A percentile compares a stretch with the other conserved stretches of the same genome.
Conservation (phyloP, 2,329 filamentous ascomycete species). For the Colletotrichum lupini region DNA sequence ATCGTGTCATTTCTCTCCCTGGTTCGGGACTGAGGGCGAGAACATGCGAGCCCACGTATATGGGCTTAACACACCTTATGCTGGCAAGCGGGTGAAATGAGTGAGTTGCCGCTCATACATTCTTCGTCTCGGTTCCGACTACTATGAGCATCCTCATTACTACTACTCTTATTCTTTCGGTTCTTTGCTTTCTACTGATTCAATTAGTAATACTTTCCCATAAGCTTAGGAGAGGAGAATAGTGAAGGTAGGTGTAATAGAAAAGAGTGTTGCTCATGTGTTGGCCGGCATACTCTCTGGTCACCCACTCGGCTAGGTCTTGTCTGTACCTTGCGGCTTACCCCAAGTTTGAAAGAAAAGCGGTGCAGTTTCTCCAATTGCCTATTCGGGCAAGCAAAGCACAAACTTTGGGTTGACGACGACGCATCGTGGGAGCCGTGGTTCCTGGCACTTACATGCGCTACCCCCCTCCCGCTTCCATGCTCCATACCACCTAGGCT, state of each 20-base stretch:
- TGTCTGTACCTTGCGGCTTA: background rate
- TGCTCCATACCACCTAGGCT: background rate
- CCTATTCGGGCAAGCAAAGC: background rate
- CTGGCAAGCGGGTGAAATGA: too few relatives aligned
- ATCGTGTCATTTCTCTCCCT: constrained; percentile 11
- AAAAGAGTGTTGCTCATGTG: too few relatives aligned
- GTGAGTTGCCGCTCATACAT: too few relatives aligned
- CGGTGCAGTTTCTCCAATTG: constrained; percentile 18
- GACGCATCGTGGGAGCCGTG: constrained; percentile 20
- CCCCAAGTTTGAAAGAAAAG: constrained; percentile 9
- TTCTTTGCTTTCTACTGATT: too few relatives aligned
- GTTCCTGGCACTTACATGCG: constrained; percentile 1
- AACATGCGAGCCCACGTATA: background rate
- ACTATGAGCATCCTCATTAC: too few relatives aligned
- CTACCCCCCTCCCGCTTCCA: background rate
- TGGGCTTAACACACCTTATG: background rate
- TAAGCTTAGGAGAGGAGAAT: too few relatives aligned
- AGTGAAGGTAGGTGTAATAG: too few relatives aligned
- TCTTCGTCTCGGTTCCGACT: too few relatives aligned
- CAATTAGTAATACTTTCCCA: too few relatives aligned
- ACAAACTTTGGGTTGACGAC: constrained; percentile 32
- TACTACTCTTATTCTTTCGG: too few relatives aligned
- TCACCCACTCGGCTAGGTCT: too few relatives aligned
- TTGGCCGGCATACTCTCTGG: too few relatives aligned
- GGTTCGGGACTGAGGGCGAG: constrained; percentile 13